A percentile compares a stretch with the other conserved stretches of the same genome.
Conservation (phyloP, 164 flowering plant species). For the Malania oleifera region DNA sequence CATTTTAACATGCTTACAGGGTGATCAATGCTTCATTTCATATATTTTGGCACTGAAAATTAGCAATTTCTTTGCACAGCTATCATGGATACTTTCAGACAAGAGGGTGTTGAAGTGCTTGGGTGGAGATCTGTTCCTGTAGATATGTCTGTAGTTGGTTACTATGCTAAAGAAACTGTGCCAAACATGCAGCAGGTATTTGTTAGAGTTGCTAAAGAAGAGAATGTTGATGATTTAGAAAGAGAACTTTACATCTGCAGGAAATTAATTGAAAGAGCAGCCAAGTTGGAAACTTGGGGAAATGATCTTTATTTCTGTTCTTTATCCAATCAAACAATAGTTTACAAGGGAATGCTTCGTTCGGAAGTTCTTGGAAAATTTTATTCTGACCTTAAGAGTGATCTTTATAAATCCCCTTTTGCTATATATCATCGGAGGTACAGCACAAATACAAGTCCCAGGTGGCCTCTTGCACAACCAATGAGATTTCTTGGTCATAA, state of each 20-base stretch:
- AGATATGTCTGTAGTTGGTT: slow-evolving; percentile 74
- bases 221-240: slow-evolving; percentile 82
- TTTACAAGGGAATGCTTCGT: slow-evolving; percentile 99
- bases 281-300: slow-evolving; percentile 68
- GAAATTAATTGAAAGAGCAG: slow-evolving; percentile 76
- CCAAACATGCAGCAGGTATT: slow-evolving; percentile 93
- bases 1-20: not conserved
- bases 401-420: slow-evolving; percentile 78
- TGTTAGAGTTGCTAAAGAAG: slow-evolving; percentile 71
- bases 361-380: slow-evolving; percentile 92
- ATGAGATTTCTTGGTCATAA: slow-evolving; percentile 99
- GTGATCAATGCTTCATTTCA: too few species aligned
- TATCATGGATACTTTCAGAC: slow-evolving; percentile 51
- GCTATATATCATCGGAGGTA: slow-evolving; percentile 95
- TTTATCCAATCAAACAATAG: slow-evolving; percentile 88
- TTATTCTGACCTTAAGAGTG: slow-evolving; percentile 80
- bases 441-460: slow-evolving; percentile 97
- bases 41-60: too few species aligned
- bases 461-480: slow-evolving; percentile 99
- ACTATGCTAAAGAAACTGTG: slow-evolving; percentile 81
- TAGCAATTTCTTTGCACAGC: too few species aligned
- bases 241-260: slow-evolving; percentile 91
- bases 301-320: slow-evolving; percentile 92
- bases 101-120: slow-evolving; percentile 97
- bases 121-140: slow-evolving; percentile 99